Percentiles rank a stretch among this genome's conserved stretches.
Conservation (phyloP, 495 filamentous ascomycete genomes). For the Aspergillus sclerotioniger region DNA sequence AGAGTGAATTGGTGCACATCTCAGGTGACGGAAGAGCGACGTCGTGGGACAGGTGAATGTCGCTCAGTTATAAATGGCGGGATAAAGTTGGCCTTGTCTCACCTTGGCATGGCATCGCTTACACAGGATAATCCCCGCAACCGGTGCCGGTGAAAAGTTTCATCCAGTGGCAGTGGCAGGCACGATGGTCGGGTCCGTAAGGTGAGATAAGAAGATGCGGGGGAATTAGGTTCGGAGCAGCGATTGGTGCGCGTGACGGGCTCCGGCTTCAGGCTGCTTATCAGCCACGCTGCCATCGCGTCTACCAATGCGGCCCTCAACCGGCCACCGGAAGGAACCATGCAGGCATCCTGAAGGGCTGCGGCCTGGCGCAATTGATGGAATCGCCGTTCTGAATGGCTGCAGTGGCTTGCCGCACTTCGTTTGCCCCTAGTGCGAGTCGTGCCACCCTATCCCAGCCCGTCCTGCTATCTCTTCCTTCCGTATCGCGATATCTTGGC, state of each 20-base stretch:
- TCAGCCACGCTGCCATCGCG: too few species aligned
- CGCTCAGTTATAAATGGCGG: not conserved
- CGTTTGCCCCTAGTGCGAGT: not conserved
- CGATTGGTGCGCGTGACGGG: not conserved
- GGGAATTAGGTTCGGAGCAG: not conserved
- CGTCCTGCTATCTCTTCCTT: not conserved
- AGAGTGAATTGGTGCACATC: not conserved
- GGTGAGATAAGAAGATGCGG: constrained; percentile 9
- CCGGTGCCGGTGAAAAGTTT: not conserved
- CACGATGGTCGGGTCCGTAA: not conserved
- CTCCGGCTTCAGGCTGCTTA: too few species aligned
- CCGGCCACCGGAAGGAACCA: too few species aligned
- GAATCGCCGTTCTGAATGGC: too few species aligned
- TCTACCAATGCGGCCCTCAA: too few species aligned
- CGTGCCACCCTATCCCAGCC: not conserved
- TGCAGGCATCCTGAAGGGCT: not conserved
- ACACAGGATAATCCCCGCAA: constrained; percentile 9
- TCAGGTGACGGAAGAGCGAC: not conserved
- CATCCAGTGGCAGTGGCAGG: not conserved
- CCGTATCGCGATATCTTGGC: not conserved
- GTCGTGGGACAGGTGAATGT: not conserved
- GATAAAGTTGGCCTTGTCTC: not conserved
- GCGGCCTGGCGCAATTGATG: too few species aligned
- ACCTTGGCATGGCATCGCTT: not conserved
- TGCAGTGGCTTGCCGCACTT: too few species aligned